Evolutionary conservation across 208 protist species (phyloP).

Genomic region (Trypanosomatidae sp.): DNA sequence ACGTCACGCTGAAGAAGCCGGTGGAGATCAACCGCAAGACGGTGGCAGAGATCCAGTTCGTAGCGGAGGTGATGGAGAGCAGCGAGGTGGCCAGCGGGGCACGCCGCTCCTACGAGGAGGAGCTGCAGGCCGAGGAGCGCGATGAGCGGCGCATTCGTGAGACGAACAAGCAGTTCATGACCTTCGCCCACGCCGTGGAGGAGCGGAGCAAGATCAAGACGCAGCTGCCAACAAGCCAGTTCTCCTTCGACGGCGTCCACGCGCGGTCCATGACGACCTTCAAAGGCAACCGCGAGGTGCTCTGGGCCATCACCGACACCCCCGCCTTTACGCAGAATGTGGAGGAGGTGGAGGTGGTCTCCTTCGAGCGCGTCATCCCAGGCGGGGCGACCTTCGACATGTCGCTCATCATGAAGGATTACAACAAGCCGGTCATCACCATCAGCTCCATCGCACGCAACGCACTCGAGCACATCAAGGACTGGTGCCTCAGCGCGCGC

Average conservation of each 20-base stretch:
- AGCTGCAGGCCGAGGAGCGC: conserved; percentile 76
- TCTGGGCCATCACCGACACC: conserved; percentile 83
- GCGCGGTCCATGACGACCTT: conserved; percentile 77
- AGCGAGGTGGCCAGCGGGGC: conserved; percentile 63
- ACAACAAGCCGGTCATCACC: conserved; percentile 71
- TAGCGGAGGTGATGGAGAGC: conserved; percentile 95
- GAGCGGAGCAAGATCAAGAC: conserved; percentile 69
- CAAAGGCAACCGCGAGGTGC: conserved; percentile 68
- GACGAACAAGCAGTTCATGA: conserved; percentile 88
- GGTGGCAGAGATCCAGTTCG: conserved; percentile 95
- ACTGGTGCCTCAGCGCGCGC: conserved; percentile 73
- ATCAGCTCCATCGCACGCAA: conserved; percentile 61
- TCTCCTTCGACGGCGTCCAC: conserved; percentile 87
- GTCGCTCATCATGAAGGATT: conserved; percentile 98
- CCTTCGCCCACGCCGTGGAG: conserved; percentile 71
- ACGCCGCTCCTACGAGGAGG: conserved; percentile 68
- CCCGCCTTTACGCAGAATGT: conserved; percentile 95
- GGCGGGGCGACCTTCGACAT: conserved; percentile 97
- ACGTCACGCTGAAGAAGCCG: conserved; percentile 96
- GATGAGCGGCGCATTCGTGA: conserved; percentile 64
- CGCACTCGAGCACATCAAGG: conserved; percentile 72
- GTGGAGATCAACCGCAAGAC: conserved; percentile 97
- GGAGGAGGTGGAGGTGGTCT: conserved; percentile 94
- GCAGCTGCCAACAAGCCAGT: conserved; percentile 77
- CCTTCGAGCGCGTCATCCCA: conserved; percentile 93